Percentiles rank a stretch among this genome's conserved stretches.
Evolutionary conservation across 2,329 filamentous ascomycete genomes (phyloP).

Genomic region (Byssothecium circinans): DNA sequence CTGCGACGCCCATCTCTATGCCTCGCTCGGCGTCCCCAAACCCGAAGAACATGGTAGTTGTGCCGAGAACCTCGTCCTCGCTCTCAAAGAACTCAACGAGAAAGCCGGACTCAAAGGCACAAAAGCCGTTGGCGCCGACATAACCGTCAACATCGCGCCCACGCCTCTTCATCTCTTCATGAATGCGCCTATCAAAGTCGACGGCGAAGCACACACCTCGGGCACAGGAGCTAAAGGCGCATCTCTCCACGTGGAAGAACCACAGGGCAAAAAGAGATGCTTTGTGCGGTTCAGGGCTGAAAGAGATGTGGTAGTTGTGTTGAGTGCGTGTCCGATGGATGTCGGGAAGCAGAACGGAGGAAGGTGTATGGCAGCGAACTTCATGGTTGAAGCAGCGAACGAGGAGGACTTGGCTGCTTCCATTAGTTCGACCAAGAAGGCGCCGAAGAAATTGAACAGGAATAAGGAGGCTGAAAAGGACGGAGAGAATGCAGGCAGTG

Average conservation of each 20-base stretch:
- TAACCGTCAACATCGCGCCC: constrained; percentile 52
- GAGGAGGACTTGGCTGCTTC: constrained; percentile 28
- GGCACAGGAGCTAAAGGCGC: constrained; percentile 35
- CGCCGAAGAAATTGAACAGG: constrained; percentile 20
- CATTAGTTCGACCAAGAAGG: constrained; percentile 19
- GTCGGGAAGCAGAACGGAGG: constrained; percentile 41
- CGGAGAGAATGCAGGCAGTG: constrained; percentile 1
- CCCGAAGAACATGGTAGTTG: constrained; percentile 52
- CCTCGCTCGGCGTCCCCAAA: constrained; percentile 46
- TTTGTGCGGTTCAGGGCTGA: constrained; percentile 41
- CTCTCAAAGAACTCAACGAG: constrained; percentile 52
- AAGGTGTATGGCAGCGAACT: constrained; percentile 44
- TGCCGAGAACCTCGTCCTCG: constrained; percentile 53
- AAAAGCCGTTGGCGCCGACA: constrained; percentile 51
- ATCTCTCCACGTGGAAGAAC: constrained; percentile 32
- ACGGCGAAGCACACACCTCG: constrained; percentile 10
- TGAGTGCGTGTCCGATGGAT: constrained; percentile 45
- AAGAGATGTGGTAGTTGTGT: constrained; percentile 40
- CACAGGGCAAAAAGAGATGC: constrained; percentile 38
- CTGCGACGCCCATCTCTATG: constrained; percentile 50
- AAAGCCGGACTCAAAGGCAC: constrained; percentile 50
- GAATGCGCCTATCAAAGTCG: constrained; percentile 33
- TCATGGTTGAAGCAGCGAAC: constrained; percentile 40
- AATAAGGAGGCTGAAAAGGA: constrained; percentile 3
- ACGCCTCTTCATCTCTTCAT: constrained; percentile 51